Evolutionary conservation across 345 rosid genomes (phyloP).

Genomic region (Melaleuca quinquenervia): DNA sequence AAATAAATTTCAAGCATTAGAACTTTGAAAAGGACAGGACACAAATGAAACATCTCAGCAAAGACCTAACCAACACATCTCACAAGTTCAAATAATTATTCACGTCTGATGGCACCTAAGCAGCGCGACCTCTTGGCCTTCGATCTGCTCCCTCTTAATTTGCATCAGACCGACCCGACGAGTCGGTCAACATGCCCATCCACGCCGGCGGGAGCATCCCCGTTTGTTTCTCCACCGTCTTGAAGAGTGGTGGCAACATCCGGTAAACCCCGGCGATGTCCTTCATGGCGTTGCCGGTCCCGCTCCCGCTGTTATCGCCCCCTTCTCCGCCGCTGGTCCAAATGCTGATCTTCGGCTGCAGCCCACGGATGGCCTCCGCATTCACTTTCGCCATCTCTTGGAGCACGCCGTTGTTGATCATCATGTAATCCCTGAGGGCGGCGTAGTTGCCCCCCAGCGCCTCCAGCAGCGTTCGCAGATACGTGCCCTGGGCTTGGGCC

Average conservation of each 20-base stretch:
- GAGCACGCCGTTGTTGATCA: conserved; percentile 43
- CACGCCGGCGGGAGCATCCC: conserved; percentile 72
- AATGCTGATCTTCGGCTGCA: conserved; percentile 61
- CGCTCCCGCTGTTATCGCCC: not conserved
- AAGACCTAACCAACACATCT: not conserved
- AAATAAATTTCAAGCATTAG: not conserved
- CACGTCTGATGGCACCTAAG: rapidly evolving
- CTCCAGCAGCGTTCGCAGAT: conserved; percentile 38
- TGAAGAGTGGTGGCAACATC: conserved; percentile 60
- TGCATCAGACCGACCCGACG: not conserved
- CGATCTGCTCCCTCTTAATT: not conserved
- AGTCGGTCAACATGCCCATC: conserved; percentile 31
- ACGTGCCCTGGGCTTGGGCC: conserved; percentile 56
- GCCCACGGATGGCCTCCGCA: conserved; percentile 44
- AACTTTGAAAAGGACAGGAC: not conserved
- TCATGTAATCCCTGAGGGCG: conserved; percentile 45
- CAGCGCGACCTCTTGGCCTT: not conserved
- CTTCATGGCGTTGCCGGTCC: conserved; percentile 25
- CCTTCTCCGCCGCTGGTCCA: conserved; percentile 40
- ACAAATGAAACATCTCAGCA: no score
- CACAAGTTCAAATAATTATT: not conserved
- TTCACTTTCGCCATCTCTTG: conserved; percentile 50
- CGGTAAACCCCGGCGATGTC: conserved; percentile 62
- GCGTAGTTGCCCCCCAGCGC: conserved; percentile 46
- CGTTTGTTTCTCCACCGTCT: conserved; percentile 73